Evolutionary conservation across 1,284 basidiomycete species (phyloP).

Genomic region (Phaffia rhodozyma): DNA sequence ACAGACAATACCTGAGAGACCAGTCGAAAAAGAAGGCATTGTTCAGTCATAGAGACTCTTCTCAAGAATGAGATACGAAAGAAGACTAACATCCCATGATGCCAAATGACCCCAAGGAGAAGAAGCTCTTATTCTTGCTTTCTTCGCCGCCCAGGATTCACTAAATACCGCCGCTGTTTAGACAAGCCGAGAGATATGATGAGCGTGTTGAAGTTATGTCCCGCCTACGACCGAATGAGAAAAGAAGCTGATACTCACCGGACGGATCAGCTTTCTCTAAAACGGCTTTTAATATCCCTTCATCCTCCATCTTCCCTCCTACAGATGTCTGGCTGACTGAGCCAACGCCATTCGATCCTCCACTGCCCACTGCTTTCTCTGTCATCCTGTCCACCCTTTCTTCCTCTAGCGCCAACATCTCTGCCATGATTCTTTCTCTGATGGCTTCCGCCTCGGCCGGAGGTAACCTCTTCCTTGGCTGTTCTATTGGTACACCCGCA

Average conservation of each 20-base stretch:
- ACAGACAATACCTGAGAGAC: slow-evolving; percentile 62
- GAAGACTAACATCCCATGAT: slow-evolving; percentile 42
- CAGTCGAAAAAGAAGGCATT: slow-evolving; percentile 35
- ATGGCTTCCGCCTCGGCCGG: slow-evolving; percentile 77
- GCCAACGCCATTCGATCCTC: slow-evolving; percentile 25
- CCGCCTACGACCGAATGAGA: background rate
- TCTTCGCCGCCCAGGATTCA: slow-evolving; percentile 91
- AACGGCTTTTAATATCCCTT: slow-evolving; percentile 81
- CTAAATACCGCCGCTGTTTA: slow-evolving; percentile 64
- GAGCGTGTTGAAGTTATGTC: too few species aligned
- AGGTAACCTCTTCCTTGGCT: slow-evolving; percentile 53
- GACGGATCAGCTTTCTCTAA: slow-evolving; percentile 96
- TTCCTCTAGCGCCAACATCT: slow-evolving; percentile 95
- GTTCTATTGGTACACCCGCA: slow-evolving; percentile 19
- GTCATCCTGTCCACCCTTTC: slow-evolving; percentile 93
- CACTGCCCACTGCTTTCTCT: slow-evolving; percentile 49
- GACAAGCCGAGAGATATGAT: background rate
- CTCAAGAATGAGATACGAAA: background rate
- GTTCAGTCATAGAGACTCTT: background rate
- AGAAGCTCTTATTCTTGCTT: slow-evolving; percentile 79
- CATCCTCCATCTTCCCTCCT: slow-evolving; percentile 60
- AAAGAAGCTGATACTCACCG: slow-evolving; percentile 37
- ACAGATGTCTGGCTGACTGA: slow-evolving; percentile 1
- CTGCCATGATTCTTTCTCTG: slow-evolving; percentile 90
- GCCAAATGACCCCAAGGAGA: slow-evolving; percentile 95